Percentiles rank a stretch among this genome's conserved stretches.
phyloP scores from a whole-genome alignment of 208 protist genomes.

The Crithidia sp. region DNA sequence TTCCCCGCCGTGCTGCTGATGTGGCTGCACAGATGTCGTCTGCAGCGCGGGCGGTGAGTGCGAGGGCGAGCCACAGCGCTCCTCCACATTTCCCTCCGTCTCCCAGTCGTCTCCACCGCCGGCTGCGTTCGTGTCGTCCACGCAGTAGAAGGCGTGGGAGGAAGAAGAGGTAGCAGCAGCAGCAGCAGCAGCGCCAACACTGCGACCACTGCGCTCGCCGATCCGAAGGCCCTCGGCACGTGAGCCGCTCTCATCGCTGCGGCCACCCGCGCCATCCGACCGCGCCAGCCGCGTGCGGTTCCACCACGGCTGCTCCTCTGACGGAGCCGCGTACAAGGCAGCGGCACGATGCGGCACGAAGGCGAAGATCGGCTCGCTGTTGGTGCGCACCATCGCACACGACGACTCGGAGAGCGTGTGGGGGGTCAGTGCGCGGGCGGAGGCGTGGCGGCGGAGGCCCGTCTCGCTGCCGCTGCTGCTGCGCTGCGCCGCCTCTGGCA shows the following conservation, averaged over 20 bases:
- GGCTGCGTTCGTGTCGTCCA: no score
- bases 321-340: not conserved
- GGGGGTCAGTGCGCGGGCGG: not conserved
- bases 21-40: not conserved
- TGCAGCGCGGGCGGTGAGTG: not conserved
- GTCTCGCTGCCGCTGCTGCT: not conserved
- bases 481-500: not conserved
- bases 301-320: constrained; percentile 28
- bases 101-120: not conserved
- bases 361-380: constrained; percentile 9
- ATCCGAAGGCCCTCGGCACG: no score
- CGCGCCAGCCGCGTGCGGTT: constrained; percentile 10
- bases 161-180: no score
- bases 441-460: constrained; percentile 4
- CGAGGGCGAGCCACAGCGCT: not conserved
- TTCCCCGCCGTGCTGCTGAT: no score
- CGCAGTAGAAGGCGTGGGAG: no score
- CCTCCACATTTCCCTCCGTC: not conserved
- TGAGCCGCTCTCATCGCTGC: no score
- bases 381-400: constrained; percentile 7
- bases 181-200: no score
- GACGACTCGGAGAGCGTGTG: not conserved
- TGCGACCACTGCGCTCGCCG: no score
- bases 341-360: constrained; percentile 8
- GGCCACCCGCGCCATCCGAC: not conserved